Percentiles rank a stretch among this genome's conserved stretches.
Conservation (phyloP, 306 rosid genomes). For the Lathyrus oleraceus region DNA sequence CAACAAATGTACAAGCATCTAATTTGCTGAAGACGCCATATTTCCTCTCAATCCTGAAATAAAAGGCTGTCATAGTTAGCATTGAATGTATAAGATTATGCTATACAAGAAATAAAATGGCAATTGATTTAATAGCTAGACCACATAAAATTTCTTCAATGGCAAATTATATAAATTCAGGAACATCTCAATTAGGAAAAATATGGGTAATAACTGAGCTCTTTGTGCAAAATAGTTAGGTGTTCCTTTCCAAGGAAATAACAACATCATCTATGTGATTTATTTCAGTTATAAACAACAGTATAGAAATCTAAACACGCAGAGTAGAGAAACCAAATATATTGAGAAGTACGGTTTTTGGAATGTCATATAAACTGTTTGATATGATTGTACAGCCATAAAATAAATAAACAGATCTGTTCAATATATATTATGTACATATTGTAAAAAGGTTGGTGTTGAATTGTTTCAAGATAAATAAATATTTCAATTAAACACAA, state of each 20-base stretch:
- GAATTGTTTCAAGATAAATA: conserved; percentile 12
- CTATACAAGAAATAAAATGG: not conserved
- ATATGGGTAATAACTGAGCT: conserved; percentile 20
- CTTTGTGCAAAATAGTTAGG: conserved; percentile 7
- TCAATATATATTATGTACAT: not conserved
- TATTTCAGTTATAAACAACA: conserved; percentile 3
- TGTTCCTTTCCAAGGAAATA: conserved; percentile 13
- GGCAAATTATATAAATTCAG: conserved; percentile 9
- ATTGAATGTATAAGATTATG: conserved; percentile 17
- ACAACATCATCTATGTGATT: not conserved
- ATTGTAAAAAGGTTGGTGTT: not conserved
- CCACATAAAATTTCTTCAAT: conserved; percentile 23
- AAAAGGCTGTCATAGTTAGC: conserved; percentile 27
- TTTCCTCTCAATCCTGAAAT: conserved; percentile 75
- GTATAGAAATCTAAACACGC: not conserved
- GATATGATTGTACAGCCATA: conserved; percentile 3
- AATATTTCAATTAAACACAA: not conserved
- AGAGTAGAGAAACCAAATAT: conserved; percentile 15
- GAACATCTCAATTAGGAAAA: conserved; percentile 29
- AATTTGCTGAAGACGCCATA: conserved; percentile 88
- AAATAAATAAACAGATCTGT: not conserved
- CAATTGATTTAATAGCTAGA: conserved; percentile 32
- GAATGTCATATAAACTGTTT: not conserved
- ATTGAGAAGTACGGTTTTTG: not conserved
- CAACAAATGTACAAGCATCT: conserved; percentile 91